These are phyloP conservation scores for Phytophthora pisi DNA, from an alignment of 352 stramenopile species.

Conservation along the genomic window DNA sequence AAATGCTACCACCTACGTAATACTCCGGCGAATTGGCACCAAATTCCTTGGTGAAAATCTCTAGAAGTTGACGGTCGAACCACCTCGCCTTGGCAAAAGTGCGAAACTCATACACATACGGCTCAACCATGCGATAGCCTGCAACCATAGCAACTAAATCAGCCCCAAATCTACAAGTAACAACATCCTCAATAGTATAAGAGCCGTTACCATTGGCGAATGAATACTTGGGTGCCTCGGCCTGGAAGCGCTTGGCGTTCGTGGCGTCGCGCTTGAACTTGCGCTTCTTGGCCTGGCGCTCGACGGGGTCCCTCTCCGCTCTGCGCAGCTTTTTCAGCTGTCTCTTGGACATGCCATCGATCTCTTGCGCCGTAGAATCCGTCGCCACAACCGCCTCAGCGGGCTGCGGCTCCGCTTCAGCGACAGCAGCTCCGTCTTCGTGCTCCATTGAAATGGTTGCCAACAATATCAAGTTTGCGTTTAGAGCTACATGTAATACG, in stretches of 20 bases:
- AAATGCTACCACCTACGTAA: conserved; percentile 54
- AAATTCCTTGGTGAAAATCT: conserved; percentile 92
- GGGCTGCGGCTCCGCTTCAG: background rate
- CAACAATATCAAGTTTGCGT: conserved; percentile 12
- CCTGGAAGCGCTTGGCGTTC: conserved; percentile 40
- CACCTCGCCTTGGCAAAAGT: conserved; percentile 96
- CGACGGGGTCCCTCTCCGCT: conserved; percentile 29
- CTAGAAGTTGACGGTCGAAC: conserved; percentile 90
- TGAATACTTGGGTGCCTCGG: conserved; percentile 58
- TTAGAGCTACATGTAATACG: background rate
- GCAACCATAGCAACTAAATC: conserved; percentile 16
- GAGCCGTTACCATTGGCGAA: conserved; percentile 48
- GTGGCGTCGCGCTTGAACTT: conserved; percentile 60
- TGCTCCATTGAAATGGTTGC: conserved; percentile 23
- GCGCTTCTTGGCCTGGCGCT: conserved; percentile 53
- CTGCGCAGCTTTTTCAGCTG: conserved; percentile 56
- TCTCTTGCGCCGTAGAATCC: conserved; percentile 8
- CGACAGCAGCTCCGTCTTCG: background rate
- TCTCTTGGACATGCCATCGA: conserved; percentile 39
- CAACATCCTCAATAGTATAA: background rate
- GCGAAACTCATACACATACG: conserved; percentile 96
- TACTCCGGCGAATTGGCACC: conserved; percentile 86
- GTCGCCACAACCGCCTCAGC: background rate
- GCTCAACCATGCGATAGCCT: conserved; percentile 88
- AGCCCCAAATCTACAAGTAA: background rate